Evolutionary conservation across 1,139 yeast species (phyloP), one percentile per base, ranked within the genome.

Genomic region (Candida gigantensis): DNA sequence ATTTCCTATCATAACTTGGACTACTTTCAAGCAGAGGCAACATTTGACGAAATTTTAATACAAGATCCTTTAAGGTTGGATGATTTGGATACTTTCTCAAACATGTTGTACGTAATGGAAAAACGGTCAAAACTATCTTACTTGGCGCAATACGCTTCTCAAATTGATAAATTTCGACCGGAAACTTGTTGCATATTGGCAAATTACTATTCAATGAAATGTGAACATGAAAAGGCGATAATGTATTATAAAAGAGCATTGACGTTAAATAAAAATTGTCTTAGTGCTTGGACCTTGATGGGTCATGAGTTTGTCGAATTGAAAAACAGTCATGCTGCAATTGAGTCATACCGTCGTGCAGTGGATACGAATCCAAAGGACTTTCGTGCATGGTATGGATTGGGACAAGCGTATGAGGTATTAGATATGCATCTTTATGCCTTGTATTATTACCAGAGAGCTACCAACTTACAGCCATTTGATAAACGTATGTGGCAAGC

Each of bases 401-500:
- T 94, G 37, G 99, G 98, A 0, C 98, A 92, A 60, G 97, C 98
- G 1, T 94, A 94, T 56, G 98, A 94, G 58, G 96, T 94, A 12
- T 68, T 92, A 41, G 97, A 92, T 51, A 90, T 90, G 97, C 95
- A 87, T 57, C 71, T 88, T 49, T 94, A 90, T 54, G 92, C 97
- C 0, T 67, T 90, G 27, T 90, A 89, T 58, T 92, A 94, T 57
- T 94, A 88, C 56, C 97, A 92, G 60, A 72, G 87, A 34, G 97
- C 97, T 0, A 85, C 96, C 27, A 78, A 87, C 15, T 69, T 94
- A 44, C 90, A 85, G 51, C 97, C 97, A 1, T 62, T 81, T 40
- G 99, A 94, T 57, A 84, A 84, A 49, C 68, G 98, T 46, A 89
- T 92, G 90, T 94, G 98, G 99, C 88, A 83, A 48, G 97, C 98